Base-by-base conservation (phyloP, 345 rosid genomes). In the Nephelium lappaceum region DNA sequence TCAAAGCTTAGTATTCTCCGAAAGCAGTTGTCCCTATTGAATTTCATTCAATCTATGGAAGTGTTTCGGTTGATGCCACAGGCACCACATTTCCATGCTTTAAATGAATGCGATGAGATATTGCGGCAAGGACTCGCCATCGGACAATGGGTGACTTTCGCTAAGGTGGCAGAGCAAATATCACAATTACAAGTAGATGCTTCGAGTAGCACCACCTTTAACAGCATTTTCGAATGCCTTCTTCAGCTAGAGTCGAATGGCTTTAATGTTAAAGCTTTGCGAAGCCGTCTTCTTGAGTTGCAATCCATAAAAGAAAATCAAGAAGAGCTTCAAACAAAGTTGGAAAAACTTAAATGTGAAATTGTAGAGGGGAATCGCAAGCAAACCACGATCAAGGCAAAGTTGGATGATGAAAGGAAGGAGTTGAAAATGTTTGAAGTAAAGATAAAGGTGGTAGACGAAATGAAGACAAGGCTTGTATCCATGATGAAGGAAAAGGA, bases 261-360 rank as follows among this genome's bases (percentile, higher is more conserved):
- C 57, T 86, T 87, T 79, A 73, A 79, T 42, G 72, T 83, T 24
- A 66, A 67, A 45, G 24, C 77, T 6, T 24, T 83, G 24, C 62
- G 0, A 25, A 72, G 51, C 15, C 77, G 78, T 11, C 39, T 87
- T 41, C 41, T 3, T 3, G 15, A 75, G 64, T 53, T 84, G 70
- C 67, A 81, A 42, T 71, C 80, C 2, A 55, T 82, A 16, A 87
- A 83, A 84, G 74, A 63, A 12, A 67, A 45, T 45, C 77, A 63
- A 16, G 79, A 78, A 62, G 47, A 71, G 67, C 77, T 78, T 75
- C 24, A 53, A 73, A 53, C 63, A 5, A 57, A 47, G 72, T 79
- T 72, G 31, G 31, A 74, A 42, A 77, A 77, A 19, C 47, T 39
- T 24, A 25, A 74, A 21, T 19, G 43, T 38, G 78, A 47, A 60